Evolutionary conservation across 305 asterid species (phyloP).

Genomic region (Andrographis paniculata): DNA sequence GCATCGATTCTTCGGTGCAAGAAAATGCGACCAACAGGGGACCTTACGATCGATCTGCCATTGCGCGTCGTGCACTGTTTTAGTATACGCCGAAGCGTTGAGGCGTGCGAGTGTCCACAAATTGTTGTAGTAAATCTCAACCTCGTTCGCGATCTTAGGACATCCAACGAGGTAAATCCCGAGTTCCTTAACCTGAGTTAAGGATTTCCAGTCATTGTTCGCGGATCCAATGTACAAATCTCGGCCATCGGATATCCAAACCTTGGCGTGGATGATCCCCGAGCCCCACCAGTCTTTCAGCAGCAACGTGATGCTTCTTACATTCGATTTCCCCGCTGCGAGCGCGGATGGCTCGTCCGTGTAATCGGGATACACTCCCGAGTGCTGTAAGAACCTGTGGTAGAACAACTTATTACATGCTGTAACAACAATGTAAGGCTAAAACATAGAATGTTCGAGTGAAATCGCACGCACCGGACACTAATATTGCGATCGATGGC

Average conservation of each 20-base stretch:
- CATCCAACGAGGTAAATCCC: slow-evolving; percentile 76
- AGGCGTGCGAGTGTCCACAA: slow-evolving; percentile 84
- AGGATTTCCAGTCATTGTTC: slow-evolving; percentile 95
- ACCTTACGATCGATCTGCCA: slow-evolving; percentile 72
- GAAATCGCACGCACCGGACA: slow-evolving; percentile 34
- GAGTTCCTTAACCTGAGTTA: slow-evolving; percentile 91
- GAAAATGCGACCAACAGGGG: slow-evolving; percentile 88
- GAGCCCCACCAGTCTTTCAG: slow-evolving; percentile 83
- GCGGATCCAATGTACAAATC: slow-evolving; percentile 88
- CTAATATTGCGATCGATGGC: slow-evolving; percentile 63
- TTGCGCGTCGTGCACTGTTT: slow-evolving; percentile 46
- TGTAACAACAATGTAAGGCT: too few species aligned
- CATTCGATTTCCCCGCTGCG: slow-evolving; percentile 70
- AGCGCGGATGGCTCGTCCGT: slow-evolving; percentile 62
- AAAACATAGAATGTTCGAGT: too few species aligned
- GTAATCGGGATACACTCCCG: slow-evolving; percentile 85
- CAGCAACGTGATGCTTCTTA: slow-evolving; percentile 60
- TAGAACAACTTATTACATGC: too few species aligned
- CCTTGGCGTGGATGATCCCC: slow-evolving; percentile 82
- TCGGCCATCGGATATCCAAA: slow-evolving; percentile 75
- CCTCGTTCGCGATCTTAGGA: slow-evolving; percentile 47
- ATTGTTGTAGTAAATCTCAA: slow-evolving; percentile 53
- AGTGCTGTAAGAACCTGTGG: slow-evolving; percentile 87
- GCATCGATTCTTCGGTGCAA: slow-evolving; percentile 49
- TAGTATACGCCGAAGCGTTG: slow-evolving; percentile 46